phyloP scores from a whole-genome alignment of 371 early-diverging fungal genomes.

The Lichtheimia corymbifera region DNA sequence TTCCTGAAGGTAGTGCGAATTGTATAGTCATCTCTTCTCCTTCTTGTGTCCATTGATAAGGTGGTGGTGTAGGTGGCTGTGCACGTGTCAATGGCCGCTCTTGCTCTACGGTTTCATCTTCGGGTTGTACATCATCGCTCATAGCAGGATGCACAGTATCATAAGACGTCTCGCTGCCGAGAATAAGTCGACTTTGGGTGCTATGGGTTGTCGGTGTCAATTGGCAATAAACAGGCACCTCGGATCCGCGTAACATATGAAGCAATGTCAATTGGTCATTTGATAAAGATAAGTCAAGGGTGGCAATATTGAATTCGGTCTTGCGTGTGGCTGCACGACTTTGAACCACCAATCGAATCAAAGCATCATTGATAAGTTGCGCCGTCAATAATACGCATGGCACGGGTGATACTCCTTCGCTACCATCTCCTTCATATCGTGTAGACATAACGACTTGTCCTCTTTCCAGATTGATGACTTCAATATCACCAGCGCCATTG shows the following conservation, averaged over 20 bases:
- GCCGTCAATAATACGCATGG: slow-evolving; percentile 42
- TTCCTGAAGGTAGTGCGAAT: slow-evolving; percentile 55
- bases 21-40: slow-evolving; percentile 64
- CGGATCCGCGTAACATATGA: slow-evolving; percentile 61
- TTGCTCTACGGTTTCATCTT: slow-evolving; percentile 18
- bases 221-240: slow-evolving; percentile 68
- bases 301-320: slow-evolving; percentile 47
- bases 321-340: slow-evolving; percentile 25
- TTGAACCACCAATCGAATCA: slow-evolving; percentile 34
- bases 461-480: slow-evolving; percentile 25
- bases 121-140: slow-evolving; percentile 4
- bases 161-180: slow-evolving; percentile 52
- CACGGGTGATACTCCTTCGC: slow-evolving; percentile 46
- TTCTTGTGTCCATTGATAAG: slow-evolving; percentile 78
- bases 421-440: slow-evolving; percentile 34
- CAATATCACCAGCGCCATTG: slow-evolving; percentile 38
- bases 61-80: slow-evolving; percentile 10
- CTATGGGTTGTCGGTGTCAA: slow-evolving; percentile 20
- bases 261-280: slow-evolving; percentile 13
- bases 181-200: slow-evolving; percentile 45
- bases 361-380: slow-evolving; percentile 15
- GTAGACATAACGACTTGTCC: slow-evolving; percentile 16
- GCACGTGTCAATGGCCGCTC: slow-evolving; percentile 13
- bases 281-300: slow-evolving; percentile 35
- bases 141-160: slow-evolving; percentile 15